Base-by-base conservation (phyloP, 1,284 basidiomycete genomes). In the Sanghuangporus weigelae region DNA sequence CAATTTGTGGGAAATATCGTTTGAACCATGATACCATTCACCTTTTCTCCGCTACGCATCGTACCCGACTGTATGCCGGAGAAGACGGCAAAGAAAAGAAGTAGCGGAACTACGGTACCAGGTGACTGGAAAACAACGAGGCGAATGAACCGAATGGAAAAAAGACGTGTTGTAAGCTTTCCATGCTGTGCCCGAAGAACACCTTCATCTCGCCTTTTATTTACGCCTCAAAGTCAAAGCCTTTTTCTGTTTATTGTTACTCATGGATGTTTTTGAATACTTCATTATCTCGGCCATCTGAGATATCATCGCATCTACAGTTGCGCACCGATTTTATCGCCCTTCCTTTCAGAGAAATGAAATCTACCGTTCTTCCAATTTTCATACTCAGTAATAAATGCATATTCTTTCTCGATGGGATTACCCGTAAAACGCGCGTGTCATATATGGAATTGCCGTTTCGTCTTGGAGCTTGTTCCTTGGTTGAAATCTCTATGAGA, bases 191-290 rank as follows among this genome's bases (percentile, higher is more conserved):
- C 31, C 53, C 53, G 53, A 35, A 54, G 35, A 54, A 54, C 53
- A n/a, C 26, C 16, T 54, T 12, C 53, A 38, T 38, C 53, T 54
- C n/a, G 53, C 53, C 53, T n/a, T 51, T 31, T 54, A 16, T 53
- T 54, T 54, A 36, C 53, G 53, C 53, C 53, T 54, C 53, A 54
- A 54, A 54, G 53, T 14, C 53, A n/a, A 31, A 54, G 23, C 53
- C 53, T 7, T 38, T 31, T 38, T 54, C 35, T 16, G 16, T 38
- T 46, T 26, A 14, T 51, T 14, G 14, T 23, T 7, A 31, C 19
- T 14, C 49, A 51, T 51, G 49, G 26, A 54, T 7, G 31, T 54
- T 36, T 38, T 54, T n/a, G 19, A 11, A 31, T 19, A 8, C 31
- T 38, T 36, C 49, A 51, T 51, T 51, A 26, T 51, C 26, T 38